Evolutionary conservation across 1,139 yeast species (phyloP), one percentile per base, ranked within the genome.

Genomic region (Nakaseomyces sp.): DNA sequence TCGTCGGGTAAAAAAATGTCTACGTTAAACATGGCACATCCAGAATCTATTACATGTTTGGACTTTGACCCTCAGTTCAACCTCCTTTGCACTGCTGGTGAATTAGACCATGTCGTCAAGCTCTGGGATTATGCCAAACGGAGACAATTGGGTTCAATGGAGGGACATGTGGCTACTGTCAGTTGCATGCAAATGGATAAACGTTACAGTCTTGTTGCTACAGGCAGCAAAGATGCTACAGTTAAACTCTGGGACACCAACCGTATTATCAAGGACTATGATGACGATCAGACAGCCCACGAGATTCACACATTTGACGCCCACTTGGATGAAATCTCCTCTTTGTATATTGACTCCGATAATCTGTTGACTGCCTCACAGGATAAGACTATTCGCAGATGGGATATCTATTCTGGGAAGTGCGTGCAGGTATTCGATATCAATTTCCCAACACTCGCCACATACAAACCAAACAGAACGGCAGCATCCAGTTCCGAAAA

Each of bases 331-430:
- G 81, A 75, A 50, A 70, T 81, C 37, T 77, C 84, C 0, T 81
- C 84, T 0, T 56, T 81, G 41, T 72, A 78, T 53, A 74, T 76
- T 37, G 71, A 70, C 35, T 88, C 85, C 48, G 72, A 73, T 38
- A 64, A 69, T 41, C 76, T 88, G 32, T 60, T 91, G 5, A 81
- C 93, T 36, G 98, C 96, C 0, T 77, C 93, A 5, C 91, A 97
- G 95, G 98, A 91, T 66, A 81, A 78, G 59, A 69, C 76, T 5
- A 72, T 84, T 3, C 67, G 81, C 19, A 76, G 81, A 52, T 89
- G 97, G 96, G 98, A 91, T 64, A 67, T 93, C 43, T 74, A 84
- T 50, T 76, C 83, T 0, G 96, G 97, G 2, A 69, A 71, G 37
- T 66, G 74, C 25, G 58, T 71, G 2, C 56, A 63, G 38, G 56